Conservation (phyloP, 2,329 filamentous ascomycete species). For the Emergomyces orientalis region DNA sequence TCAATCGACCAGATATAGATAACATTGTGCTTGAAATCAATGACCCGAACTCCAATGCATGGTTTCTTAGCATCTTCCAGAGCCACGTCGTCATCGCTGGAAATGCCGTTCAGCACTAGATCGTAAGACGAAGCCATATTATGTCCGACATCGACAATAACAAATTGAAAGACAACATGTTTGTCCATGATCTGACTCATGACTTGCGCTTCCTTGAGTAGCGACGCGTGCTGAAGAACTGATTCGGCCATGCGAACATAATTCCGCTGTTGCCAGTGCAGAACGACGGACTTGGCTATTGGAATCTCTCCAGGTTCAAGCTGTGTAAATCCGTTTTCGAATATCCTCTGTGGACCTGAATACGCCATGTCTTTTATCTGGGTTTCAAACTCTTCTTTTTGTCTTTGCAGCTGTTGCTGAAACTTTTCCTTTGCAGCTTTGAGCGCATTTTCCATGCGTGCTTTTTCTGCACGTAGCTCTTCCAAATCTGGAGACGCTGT, state of each 20-base stretch:
- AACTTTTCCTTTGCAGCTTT: conserved; percentile 75
- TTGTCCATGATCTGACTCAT: conserved; percentile 97
- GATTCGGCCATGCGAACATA: conserved; percentile 92
- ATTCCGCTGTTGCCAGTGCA: conserved; percentile 72
- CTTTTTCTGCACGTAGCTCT: conserved; percentile 73
- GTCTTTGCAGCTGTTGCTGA: conserved; percentile 72
- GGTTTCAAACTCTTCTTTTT: conserved; percentile 75
- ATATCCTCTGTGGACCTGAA: conserved; percentile 44
- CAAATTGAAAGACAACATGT: conserved; percentile 87
- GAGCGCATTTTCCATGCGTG: conserved; percentile 73
- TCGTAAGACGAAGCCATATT: conserved; percentile 90
- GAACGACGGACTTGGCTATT: conserved; percentile 56
- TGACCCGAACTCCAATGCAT: conserved; percentile 79
- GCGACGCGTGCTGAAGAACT: conserved; percentile 76
- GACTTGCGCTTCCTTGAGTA: conserved; percentile 89
- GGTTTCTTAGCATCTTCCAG: conserved; percentile 78
- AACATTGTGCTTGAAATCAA: conserved; percentile 79
- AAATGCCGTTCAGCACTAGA: conserved; percentile 84
- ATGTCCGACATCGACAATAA: conserved; percentile 80
- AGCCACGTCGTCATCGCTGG: conserved; percentile 72
- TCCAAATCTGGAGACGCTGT: conserved; percentile 64
- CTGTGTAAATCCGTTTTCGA: conserved; percentile 36
- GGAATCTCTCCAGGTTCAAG: conserved; percentile 64
- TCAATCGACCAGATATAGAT: conserved; percentile 91
- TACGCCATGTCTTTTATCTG: conserved; percentile 66